Evolutionary conservation across 306 rosid species (phyloP).

Genomic region (Sechiopsis laciniata): DNA sequence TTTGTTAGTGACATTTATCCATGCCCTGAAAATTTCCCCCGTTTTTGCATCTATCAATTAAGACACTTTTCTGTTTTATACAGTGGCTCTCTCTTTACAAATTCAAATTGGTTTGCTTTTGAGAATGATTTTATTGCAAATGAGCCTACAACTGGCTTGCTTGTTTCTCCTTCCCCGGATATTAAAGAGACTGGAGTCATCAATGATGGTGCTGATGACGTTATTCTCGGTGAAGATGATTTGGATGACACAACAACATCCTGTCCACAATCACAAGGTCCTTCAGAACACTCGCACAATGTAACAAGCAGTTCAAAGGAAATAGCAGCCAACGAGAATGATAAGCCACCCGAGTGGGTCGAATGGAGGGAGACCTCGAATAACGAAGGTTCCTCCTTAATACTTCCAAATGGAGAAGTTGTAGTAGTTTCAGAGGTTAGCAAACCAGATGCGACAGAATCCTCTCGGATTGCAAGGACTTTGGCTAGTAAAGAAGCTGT

Average conservation of each 20-base stretch:
- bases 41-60: background rate
- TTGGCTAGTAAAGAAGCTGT: slow-evolving; percentile 17
- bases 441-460: slow-evolving; percentile 34
- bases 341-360: slow-evolving; percentile 94
- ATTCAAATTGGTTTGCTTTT: slow-evolving; percentile 97
- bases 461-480: slow-evolving; percentile 42
- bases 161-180: slow-evolving; percentile 65
- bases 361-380: slow-evolving; percentile 97
- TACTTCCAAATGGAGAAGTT: slow-evolving; percentile 62
- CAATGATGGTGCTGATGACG: slow-evolving; percentile 41
- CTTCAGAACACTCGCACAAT: slow-evolving; percentile 29
- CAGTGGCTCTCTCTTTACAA: slow-evolving; percentile 93
- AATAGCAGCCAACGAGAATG: slow-evolving; percentile 41
- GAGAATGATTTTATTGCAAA: slow-evolving; percentile 63
- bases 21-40: background rate
- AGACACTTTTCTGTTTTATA: slow-evolving; percentile 23
- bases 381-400: slow-evolving; percentile 50
- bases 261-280: slow-evolving; percentile 48
- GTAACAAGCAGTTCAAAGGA: slow-evolving; percentile 24
- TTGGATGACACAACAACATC: slow-evolving; percentile 78
- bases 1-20: background rate
- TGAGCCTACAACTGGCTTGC: slow-evolving; percentile 62
- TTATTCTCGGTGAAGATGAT: slow-evolving; percentile 61
- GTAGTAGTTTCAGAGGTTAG: slow-evolving; percentile 34
- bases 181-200: slow-evolving; percentile 40